These are phyloP conservation scores for Fusarium cicatricum DNA, from an alignment of 2,329 filamentous ascomycete species.

Conservation along the genomic window DNA sequence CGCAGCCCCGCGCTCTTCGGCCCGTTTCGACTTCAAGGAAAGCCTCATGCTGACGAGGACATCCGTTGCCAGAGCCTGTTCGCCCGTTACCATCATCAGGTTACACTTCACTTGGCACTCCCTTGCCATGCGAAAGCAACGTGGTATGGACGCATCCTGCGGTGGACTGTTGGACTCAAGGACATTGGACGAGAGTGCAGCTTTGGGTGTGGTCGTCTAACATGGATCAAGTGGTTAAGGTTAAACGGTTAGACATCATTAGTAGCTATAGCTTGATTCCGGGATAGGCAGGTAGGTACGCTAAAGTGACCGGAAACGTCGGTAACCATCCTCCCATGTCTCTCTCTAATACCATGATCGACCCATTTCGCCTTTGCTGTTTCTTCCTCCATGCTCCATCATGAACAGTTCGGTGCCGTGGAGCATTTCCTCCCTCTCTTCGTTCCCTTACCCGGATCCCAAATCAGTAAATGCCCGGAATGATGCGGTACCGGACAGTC, in stretches of 20 bases:
- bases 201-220: neutral
- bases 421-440: neutral
- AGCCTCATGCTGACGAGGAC: slow-evolving; percentile 10
- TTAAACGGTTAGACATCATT: slow-evolving; percentile 9
- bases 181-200: neutral
- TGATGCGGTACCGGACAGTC: slow-evolving; percentile 80
- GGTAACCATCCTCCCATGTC: neutral
- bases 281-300: slow-evolving; percentile 22
- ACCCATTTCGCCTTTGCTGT: slow-evolving; percentile 6
- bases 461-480: slow-evolving; percentile 82
- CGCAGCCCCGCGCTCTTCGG: slow-evolving; percentile 35
- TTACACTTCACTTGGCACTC: slow-evolving; percentile 13
- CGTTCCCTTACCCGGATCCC: neutral
- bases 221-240: slow-evolving; percentile 6
- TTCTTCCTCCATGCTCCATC: slow-evolving; percentile 1
- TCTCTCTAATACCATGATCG: slow-evolving; percentile 3
- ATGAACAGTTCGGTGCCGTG: neutral
- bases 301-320: slow-evolving; percentile 3
- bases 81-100: slow-evolving; percentile 10
- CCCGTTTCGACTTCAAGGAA: slow-evolving; percentile 26
- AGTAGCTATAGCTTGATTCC: slow-evolving; percentile 20
- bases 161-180: neutral
- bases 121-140: slow-evolving; percentile 13
- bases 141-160: slow-evolving; percentile 12
- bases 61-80: neutral